These are phyloP conservation scores for Aspergillus transmontanensis DNA, from an alignment of 2,329 filamentous ascomycete genomes.

Conservation along the genomic window DNA sequence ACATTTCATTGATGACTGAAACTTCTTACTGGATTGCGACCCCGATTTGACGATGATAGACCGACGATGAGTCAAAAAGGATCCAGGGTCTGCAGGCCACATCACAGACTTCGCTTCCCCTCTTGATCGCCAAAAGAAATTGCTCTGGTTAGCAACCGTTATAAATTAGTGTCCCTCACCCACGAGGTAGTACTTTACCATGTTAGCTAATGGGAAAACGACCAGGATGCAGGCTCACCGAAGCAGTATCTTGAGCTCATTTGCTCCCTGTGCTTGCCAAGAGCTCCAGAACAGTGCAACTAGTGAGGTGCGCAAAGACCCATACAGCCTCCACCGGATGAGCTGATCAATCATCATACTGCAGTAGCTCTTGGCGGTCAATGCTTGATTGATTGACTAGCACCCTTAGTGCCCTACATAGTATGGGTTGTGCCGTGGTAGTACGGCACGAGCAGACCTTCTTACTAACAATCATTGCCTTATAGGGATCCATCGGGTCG, in stretches of 20 bases:
- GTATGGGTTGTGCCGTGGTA: background rate
- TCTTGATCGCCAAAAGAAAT: slow-evolving; percentile 15
- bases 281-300: background rate
- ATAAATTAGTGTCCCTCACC: slow-evolving; percentile 1
- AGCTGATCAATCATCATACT: slow-evolving; percentile 13
- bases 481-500: slow-evolving; percentile 21
- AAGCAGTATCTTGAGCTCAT: slow-evolving; percentile 1
- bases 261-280: background rate
- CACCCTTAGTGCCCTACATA: background rate
- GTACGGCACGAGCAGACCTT: background rate
- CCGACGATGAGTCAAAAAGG: slow-evolving; percentile 16
- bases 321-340: background rate
- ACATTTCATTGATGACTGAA: background rate
- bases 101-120: slow-evolving; percentile 19
- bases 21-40: slow-evolving; percentile 12
- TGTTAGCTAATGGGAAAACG: background rate
- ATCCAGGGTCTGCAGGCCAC: slow-evolving; percentile 2
- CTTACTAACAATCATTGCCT: slow-evolving; percentile 13
- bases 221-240: background rate
- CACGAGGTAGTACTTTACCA: background rate
- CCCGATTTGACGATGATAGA: background rate
- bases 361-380: slow-evolving; percentile 14
- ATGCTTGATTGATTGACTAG: slow-evolving; percentile 19
- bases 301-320: slow-evolving; percentile 2
- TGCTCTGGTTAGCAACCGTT: slow-evolving; percentile 2